Conservation (phyloP, 192 early-diverging fungal genomes). For the Coemansia sp. region DNA sequence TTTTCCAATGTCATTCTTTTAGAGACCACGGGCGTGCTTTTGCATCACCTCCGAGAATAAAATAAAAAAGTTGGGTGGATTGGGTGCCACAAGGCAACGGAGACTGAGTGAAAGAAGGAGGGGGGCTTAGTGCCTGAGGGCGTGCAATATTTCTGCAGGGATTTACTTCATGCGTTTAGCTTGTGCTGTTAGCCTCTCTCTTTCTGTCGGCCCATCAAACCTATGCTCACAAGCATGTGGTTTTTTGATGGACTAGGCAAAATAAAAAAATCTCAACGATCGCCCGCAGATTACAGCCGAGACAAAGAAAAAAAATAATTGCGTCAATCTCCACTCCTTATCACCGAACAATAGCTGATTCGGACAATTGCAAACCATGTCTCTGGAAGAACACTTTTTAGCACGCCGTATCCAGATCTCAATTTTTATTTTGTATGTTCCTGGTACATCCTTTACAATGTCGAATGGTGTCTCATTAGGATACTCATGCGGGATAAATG, state of each 20-base stretch:
- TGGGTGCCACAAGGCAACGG: slow-evolving; percentile 4
- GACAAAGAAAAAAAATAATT: not conserved
- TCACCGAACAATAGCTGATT: not conserved
- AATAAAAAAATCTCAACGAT: not conserved
- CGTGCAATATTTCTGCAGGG: not conserved
- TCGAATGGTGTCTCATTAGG: not conserved
- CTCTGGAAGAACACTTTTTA: not conserved
- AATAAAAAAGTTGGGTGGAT: not conserved
- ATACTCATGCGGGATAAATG: not conserved
- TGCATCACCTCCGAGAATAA: not conserved
- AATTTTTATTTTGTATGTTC: not conserved
- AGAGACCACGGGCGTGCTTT: not conserved
- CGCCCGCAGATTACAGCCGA: not conserved
- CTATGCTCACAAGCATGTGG: not conserved
- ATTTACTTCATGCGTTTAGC: slow-evolving; percentile 1
- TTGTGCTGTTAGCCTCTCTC: not conserved
- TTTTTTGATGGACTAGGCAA: not conserved
- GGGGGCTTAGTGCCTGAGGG: not conserved
- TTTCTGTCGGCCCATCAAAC: not conserved
- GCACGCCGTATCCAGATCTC: not conserved
- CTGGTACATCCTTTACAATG: not conserved
- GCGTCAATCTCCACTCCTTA: not conserved
- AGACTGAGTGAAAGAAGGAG: not conserved
- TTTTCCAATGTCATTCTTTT: not conserved
- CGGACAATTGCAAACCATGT: not conserved